A percentile compares a stretch with the other conserved stretches of the same genome.
phyloP scores from a whole-genome alignment of 1,284 basidiomycete genomes.

The Spongispora temasekensis region DNA sequence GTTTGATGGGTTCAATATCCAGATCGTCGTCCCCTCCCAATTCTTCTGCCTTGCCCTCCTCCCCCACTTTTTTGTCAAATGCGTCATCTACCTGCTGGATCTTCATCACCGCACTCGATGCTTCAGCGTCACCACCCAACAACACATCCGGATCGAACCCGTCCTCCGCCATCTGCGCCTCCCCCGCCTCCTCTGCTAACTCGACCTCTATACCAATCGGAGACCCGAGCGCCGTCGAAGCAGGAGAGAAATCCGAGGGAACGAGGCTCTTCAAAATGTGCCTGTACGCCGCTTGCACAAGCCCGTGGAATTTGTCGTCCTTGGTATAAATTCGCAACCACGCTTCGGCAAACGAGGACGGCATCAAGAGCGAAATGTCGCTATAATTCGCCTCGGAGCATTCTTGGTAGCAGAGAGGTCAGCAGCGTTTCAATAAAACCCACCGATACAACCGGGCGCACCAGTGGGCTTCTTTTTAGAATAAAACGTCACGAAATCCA shows the following conservation, averaged over 20 bases:
- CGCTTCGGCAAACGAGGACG: conserved; percentile 62
- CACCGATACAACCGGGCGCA: conserved; percentile 28
- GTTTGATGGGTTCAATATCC: conserved; percentile 8
- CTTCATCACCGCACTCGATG: background rate
- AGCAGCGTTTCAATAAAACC: background rate
- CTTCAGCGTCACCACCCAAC: background rate
- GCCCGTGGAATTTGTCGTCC: conserved; percentile 49
- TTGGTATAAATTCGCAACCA: conserved; percentile 67
- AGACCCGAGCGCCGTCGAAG: background rate
- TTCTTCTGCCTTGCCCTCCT: background rate
- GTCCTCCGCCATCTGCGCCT: conserved; percentile 5
- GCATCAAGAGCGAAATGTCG: conserved; percentile 65
- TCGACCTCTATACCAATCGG: too few species aligned
- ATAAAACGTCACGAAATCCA: conserved; percentile 71
- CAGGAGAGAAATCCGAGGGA: conserved; percentile 9
- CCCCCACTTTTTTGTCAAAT: background rate
- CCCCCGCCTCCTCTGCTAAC: background rate
- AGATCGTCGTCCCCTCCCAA: conserved; percentile 8
- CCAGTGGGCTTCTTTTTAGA: conserved; percentile 63
- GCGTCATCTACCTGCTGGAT: background rate
- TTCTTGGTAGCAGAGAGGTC: conserved; percentile 33
- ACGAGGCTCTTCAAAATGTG: conserved; percentile 44
- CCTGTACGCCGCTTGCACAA: conserved; percentile 70
- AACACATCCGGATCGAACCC: conserved; percentile 14
- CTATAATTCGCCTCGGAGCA: conserved; percentile 48